Base-by-base conservation (phyloP, 345 rosid species). In the Salix dunnii region DNA sequence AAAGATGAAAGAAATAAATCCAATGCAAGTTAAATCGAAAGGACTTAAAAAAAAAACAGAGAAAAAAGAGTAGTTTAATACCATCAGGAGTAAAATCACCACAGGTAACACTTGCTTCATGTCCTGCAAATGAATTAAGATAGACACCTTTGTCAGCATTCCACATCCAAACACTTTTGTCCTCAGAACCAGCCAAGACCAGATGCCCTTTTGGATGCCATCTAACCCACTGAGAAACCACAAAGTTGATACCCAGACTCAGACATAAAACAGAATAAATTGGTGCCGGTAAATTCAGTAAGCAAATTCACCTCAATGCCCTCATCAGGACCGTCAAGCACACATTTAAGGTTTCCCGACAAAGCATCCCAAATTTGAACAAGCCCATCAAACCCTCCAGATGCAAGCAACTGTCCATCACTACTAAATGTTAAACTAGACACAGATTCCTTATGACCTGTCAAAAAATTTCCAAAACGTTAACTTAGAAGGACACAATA, bases 31-130 rank as follows among this genome's bases (percentile, higher is more conserved):
- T 62, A 42, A 21, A 33, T 27, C 23, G 20, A 53, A 62, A 73
- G 20, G 31, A 35, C 36, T 46, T 66, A 11, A 73, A 68, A 25
- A 14, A 21, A 27, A 6, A 17, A 31, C 12, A 20, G 0, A 55
- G 11, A 48, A 65, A 62, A 68, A 74, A 77, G 70, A 74, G 49
- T 68, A 42, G 58, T 70, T 77, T 48, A 67, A 72, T 90, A 95
- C 99, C 97, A 70, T 96, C 97, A 71, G 97, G 95, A 5, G 97
- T 96, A 76, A 93, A 95, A 88, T 89, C 97, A 82, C 99, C 99
- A 80, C 98, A 93, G 28, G 96, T 88, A 7, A 93, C 96, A 55
- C 80, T 85, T 27, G 78, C 80, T 13, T 89, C 88, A 68, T 95
- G 99, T n/a, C 99, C 97, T 1, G 90, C 81, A 83, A 93, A 95